Percentiles rank a stretch among this genome's conserved stretches.
phyloP scores from a whole-genome alignment of 1,284 basidiomycete genomes.

The Ganoderma sinense region DNA sequence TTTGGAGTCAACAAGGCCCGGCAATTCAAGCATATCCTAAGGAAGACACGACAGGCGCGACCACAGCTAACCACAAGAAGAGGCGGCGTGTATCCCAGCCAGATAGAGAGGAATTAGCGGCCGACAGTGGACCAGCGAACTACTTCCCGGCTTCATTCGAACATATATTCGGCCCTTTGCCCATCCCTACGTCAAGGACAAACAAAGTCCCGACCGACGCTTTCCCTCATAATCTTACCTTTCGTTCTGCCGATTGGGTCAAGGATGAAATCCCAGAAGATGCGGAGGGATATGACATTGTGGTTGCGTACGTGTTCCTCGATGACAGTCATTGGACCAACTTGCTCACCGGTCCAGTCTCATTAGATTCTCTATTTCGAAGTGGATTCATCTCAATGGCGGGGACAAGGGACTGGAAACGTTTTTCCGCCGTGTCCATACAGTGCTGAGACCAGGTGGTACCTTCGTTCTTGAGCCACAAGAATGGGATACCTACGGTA shows the following conservation, averaged over 20 bases:
- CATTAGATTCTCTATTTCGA: conserved; percentile 80
- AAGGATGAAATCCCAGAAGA: conserved; percentile 63
- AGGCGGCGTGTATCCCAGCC: conserved; percentile 23
- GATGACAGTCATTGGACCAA: background rate
- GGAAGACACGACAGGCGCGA: background rate
- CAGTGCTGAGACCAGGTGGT: conserved; percentile 64
- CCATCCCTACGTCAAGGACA: conserved; percentile 53
- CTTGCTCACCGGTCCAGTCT: background rate
- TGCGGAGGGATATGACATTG: conserved; percentile 68
- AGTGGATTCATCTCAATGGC: conserved; percentile 86
- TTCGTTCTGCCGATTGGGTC: conserved; percentile 76
- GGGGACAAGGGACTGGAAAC: conserved; percentile 70
- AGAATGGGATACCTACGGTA: conserved; percentile 79
- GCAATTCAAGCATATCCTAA: conserved; percentile 2
- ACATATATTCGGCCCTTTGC: conserved; percentile 76
- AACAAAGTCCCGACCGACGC: conserved; percentile 39
- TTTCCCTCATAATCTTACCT: conserved; percentile 81
- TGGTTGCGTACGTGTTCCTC: conserved; percentile 67
- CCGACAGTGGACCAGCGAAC: conserved; percentile 31
- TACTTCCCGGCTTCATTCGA: conserved; percentile 81
- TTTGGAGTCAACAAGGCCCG: conserved; percentile 74
- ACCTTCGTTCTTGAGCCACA: conserved; percentile 81
- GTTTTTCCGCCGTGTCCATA: conserved; percentile 71
- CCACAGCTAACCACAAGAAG: conserved; percentile 33
- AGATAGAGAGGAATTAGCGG: conserved; percentile 20